These are phyloP conservation scores for Piloderma croceum DNA, from an alignment of 768 basidiomycete species.

Conservation along the genomic window DNA sequence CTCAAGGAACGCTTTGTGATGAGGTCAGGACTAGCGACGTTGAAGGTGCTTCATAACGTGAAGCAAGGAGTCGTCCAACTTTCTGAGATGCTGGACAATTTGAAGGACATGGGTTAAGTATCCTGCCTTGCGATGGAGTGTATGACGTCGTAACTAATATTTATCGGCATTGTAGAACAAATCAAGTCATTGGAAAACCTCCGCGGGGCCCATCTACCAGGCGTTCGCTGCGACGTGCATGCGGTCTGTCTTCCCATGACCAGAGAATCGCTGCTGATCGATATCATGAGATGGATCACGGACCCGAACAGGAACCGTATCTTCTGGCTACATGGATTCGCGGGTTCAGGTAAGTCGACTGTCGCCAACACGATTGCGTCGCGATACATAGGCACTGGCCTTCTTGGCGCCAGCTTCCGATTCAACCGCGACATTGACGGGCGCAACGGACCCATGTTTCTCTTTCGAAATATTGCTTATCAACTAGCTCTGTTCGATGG, in stretches of 20 bases:
- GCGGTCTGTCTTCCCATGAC: constrained; percentile 8
- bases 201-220: constrained; percentile 3
- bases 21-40: no score
- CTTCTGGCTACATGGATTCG: constrained; percentile 22
- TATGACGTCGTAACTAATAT: no score
- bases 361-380: constrained; percentile 26
- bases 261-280: constrained; percentile 9
- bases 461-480: constrained; percentile 30
- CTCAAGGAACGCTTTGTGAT: no score
- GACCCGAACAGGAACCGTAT: constrained; percentile 13
- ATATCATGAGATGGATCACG: constrained; percentile 16
- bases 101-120: no score
- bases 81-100: no score
- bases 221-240: constrained; percentile 7
- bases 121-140: no score
- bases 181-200: constrained; percentile 1
- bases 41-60: no score
- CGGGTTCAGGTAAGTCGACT: constrained; percentile 27
- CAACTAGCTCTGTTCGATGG: constrained; percentile 28
- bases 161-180: no score
- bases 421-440: constrained; percentile 16
- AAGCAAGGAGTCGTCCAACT: no score
- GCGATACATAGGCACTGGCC: constrained; percentile 18
- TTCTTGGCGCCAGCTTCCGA: constrained; percentile 28
- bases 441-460: constrained; percentile 15